These are phyloP conservation scores for Penicillium concentricum DNA, from an alignment of 2,329 filamentous ascomycete genomes.

Conservation along the genomic window DNA sequence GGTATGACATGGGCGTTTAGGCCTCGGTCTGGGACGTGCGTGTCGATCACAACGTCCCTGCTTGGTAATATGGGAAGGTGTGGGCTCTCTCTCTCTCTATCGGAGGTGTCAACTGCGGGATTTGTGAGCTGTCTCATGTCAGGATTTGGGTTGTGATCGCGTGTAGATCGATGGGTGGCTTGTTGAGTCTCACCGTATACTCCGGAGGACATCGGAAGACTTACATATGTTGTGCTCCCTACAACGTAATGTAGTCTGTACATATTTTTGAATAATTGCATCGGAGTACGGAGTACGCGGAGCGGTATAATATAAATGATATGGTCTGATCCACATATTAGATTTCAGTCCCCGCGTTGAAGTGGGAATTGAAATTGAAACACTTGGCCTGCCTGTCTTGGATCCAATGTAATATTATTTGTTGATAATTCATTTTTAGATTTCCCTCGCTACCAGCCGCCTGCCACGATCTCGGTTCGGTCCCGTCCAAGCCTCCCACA, in stretches of 20 bases:
- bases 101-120: constrained; percentile 14
- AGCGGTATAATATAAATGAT: background rate
- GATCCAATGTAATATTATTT: background rate
- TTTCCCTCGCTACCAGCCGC: background rate
- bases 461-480: background rate
- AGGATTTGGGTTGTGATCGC: constrained; percentile 17
- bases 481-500: background rate
- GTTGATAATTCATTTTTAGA: background rate
- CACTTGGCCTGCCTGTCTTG: background rate
- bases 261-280: background rate
- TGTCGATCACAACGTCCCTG: background rate
- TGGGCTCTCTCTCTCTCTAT: background rate
- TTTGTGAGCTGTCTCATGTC: constrained; percentile 27
- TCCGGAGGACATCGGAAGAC: background rate
- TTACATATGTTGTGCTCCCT: background rate
- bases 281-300: constrained; percentile 8
- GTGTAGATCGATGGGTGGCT: background rate
- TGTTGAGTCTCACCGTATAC: constrained; percentile 1
- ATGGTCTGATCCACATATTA: background rate
- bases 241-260: background rate
- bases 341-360: background rate
- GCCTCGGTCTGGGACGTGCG: background rate
- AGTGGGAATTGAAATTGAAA: background rate
- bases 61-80: background rate
- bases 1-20: background rate